Conservation (phyloP, 2,329 filamentous ascomycete genomes). For the Stagonosporopsis tanaceti region DNA sequence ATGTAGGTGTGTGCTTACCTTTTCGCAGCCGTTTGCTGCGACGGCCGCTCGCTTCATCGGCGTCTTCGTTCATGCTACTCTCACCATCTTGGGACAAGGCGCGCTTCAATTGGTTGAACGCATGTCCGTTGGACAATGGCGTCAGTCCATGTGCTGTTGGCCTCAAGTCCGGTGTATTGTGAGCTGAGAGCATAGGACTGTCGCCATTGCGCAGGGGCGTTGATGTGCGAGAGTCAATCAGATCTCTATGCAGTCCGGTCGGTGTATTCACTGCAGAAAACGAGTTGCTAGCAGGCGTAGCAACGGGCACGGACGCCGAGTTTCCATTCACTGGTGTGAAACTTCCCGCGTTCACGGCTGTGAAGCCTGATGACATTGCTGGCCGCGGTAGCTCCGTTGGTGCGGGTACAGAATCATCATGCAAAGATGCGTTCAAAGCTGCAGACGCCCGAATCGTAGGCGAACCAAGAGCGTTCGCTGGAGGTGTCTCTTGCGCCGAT, state of each 20-base stretch:
- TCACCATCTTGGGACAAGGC: constrained; percentile 64
- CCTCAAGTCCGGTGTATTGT: constrained; percentile 71
- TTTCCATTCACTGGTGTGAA: constrained; percentile 72
- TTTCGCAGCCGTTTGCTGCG: constrained; percentile 94
- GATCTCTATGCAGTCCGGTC: constrained; percentile 62
- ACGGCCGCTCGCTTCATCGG: constrained; percentile 61
- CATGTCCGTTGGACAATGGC: constrained; percentile 60
- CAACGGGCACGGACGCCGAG: constrained; percentile 30
- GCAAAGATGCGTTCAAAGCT: constrained; percentile 64
- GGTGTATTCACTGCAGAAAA: constrained; percentile 68
- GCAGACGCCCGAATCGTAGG: constrained; percentile 68
- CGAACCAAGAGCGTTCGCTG: constrained; percentile 66
- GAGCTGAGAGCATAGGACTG: constrained; percentile 70
- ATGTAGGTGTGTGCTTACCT: constrained; percentile 60
- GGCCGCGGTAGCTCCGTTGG: constrained; percentile 65
- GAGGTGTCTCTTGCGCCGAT: constrained; percentile 58
- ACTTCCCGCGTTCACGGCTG: constrained; percentile 71
- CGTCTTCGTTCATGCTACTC: constrained; percentile 68
- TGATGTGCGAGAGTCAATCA: constrained; percentile 61
- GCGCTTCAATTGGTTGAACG: constrained; percentile 73
- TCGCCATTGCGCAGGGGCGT: constrained; percentile 67
- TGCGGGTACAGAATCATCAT: constrained; percentile 43
- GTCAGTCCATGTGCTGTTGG: constrained; percentile 58
- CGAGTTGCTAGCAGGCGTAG: constrained; percentile 36
- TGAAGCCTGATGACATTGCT: constrained; percentile 68